Evolutionary conservation across 2,329 filamentous ascomycete species (phyloP).

Genomic region (Arthrobotrys musiformis): DNA sequence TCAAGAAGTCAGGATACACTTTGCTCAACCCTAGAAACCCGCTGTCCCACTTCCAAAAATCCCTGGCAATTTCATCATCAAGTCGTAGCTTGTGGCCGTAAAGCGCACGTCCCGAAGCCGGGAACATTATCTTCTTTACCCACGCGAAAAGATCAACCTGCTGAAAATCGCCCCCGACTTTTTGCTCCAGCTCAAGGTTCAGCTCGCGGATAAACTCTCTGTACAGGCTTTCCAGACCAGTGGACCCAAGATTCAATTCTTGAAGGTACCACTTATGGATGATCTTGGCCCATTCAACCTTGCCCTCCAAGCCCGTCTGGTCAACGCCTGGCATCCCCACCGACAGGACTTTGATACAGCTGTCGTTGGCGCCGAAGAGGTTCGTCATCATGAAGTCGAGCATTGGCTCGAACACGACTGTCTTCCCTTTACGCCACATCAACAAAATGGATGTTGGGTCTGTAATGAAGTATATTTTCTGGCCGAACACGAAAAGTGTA

Average conservation of each 20-base stretch:
- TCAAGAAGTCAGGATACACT: constrained; percentile 46
- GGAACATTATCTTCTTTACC: constrained; percentile 48
- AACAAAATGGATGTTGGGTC: constrained; percentile 19
- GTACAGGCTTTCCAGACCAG: constrained; percentile 24
- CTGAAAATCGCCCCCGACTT: not conserved
- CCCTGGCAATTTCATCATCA: constrained; percentile 10
- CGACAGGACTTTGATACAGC: not conserved
- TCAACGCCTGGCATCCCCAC: constrained; percentile 20
- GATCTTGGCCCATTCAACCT: constrained; percentile 14
- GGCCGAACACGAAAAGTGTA: constrained; percentile 35
- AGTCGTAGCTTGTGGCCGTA: constrained; percentile 33
- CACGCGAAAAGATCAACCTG: constrained; percentile 37
- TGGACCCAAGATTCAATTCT: constrained; percentile 13
- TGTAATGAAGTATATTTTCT: constrained; percentile 40
- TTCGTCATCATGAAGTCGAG: not conserved
- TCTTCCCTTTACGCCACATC: constrained; percentile 49
- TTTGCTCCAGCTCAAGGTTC: constrained; percentile 8
- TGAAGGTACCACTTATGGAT: constrained; percentile 26
- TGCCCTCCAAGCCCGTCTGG: constrained; percentile 27
- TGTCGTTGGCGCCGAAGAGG: constrained; percentile 3
- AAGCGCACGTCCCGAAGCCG: constrained; percentile 28
- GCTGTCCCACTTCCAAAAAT: constrained; percentile 47
- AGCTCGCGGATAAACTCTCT: constrained; percentile 28
- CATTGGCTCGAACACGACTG: constrained; percentile 36
- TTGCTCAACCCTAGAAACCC: constrained; percentile 29